Evolutionary conservation across 2,329 filamentous ascomycete species (phyloP), one percentile per base, ranked within the genome.

Genomic region (Dothidotthia symphoricarpi): DNA sequence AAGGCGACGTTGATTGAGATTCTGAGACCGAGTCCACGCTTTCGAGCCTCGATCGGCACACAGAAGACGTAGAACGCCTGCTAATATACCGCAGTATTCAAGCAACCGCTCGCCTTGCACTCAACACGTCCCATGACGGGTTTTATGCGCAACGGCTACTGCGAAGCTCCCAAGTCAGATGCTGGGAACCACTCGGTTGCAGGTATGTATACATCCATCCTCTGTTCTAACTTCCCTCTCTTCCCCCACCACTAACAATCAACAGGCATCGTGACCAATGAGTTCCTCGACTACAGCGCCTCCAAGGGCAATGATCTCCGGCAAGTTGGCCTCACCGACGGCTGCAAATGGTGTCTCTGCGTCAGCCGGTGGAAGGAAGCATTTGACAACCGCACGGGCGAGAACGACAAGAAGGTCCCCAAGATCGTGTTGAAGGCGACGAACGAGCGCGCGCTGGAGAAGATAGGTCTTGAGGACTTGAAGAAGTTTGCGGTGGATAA

Each of bases 311-410:
- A 83, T 53, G 76, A 83, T 52, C 67, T 83, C 24, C 71, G 77
- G 16, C 52, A 61, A 4, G 70, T 72, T 14, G 79, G 79, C 3
- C 69, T 83, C 37, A 76, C 69, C 14, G 74, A 68, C 10, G 79
- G 80, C 6, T 81, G 78, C 53, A 78, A 76, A 58, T 83, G 80
- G 78, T 83, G 80, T 60, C 63, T 83, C 4, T 83, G 80, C 53
- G 78, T 78, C 3, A 68, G 62, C 9, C 64, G 79, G 29, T 83
- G 78, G 77, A 75, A 75, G 49, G 78, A 83, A 58, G 80, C 78
- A 2, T 75, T 79, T 43, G 68, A 77, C 37, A 78, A 78, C 1
- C 66, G 74, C 43, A 72, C 68, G 31, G 66, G 65, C 10, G 72
- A 73, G 28, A 67, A 68, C 24, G 70, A 73, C 32, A 63, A 59